These are phyloP conservation scores for Allium cepa DNA, from an alignment of 106 monocot genomes.

Conservation along the genomic window DNA sequence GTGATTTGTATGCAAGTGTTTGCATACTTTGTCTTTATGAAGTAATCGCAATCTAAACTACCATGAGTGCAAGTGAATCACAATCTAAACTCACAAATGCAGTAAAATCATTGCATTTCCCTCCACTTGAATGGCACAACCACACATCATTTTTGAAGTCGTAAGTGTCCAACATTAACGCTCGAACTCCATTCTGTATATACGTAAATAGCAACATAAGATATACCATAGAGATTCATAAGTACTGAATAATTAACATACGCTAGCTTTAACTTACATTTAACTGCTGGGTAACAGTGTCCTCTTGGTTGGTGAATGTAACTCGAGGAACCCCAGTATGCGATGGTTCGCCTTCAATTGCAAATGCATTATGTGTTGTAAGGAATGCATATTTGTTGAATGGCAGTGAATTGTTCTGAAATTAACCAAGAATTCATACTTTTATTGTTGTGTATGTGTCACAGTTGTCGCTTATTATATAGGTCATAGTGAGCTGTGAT, in stretches of 20 bases:
- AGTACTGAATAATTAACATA: background rate
- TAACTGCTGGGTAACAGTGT: slow-evolving; percentile 65
- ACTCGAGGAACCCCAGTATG: slow-evolving; percentile 59
- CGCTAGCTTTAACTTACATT: slow-evolving; percentile 23
- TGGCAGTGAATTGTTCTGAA: slow-evolving; percentile 72
- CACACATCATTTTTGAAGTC: slow-evolving; percentile 69
- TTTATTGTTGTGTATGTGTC: too few relatives aligned
- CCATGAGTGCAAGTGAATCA: too few relatives aligned
- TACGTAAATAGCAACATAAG: background rate
- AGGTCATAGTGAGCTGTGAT: background rate
- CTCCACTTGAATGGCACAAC: slow-evolving; percentile 74
- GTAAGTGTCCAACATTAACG: slow-evolving; percentile 75
- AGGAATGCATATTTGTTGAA: slow-evolving; percentile 90
- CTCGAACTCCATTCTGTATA: slow-evolving; percentile 60
- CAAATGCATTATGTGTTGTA: slow-evolving; percentile 79
- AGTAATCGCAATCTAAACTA: too few relatives aligned
- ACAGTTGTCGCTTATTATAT: too few relatives aligned
- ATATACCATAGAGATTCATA: background rate
- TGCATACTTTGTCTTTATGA: too few relatives aligned
- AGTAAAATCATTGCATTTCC: slow-evolving; percentile 59
- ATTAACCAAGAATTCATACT: background rate
- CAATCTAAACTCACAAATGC: slow-evolving; percentile 59
- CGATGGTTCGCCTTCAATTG: slow-evolving; percentile 69
- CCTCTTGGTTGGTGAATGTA: slow-evolving; percentile 78
- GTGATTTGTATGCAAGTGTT: too few relatives aligned